Evolutionary conservation across 1,139 yeast species (phyloP).

Genomic region (Suhomyces guaymorum): DNA sequence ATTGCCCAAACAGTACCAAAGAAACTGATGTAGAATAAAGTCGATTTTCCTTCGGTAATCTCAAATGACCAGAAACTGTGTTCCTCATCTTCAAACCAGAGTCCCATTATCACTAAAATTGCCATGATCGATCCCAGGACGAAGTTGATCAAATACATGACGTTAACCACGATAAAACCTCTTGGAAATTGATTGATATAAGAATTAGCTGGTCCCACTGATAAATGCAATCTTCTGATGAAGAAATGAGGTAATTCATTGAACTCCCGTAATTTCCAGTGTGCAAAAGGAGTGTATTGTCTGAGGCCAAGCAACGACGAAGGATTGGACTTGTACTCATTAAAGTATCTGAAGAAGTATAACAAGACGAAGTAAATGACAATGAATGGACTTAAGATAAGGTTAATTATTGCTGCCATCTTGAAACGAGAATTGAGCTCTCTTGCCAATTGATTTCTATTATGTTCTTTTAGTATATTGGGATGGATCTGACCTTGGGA

Average conservation of each 20-base stretch:
- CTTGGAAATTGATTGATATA: slow-evolving; percentile 93
- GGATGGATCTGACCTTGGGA: slow-evolving; percentile 82
- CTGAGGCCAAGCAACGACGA: slow-evolving; percentile 74
- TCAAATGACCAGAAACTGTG: slow-evolving; percentile 84
- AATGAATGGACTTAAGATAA: slow-evolving; percentile 80
- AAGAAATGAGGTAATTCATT: slow-evolving; percentile 91
- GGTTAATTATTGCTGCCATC: slow-evolving; percentile 83
- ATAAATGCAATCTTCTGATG: slow-evolving; percentile 70
- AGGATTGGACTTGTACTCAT: slow-evolving; percentile 89
- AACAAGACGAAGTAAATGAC: slow-evolving; percentile 78
- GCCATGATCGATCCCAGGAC: slow-evolving; percentile 89
- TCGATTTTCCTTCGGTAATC: slow-evolving; percentile 75
- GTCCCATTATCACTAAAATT: slow-evolving; percentile 75
- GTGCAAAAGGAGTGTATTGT: slow-evolving; percentile 91
- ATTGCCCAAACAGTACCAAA: slow-evolving; percentile 84
- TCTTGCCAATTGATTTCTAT: slow-evolving; percentile 63
- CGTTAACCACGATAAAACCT: slow-evolving; percentile 56
- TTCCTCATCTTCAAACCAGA: slow-evolving; percentile 80
- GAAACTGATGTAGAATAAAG: slow-evolving; percentile 81
- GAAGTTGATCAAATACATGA: slow-evolving; percentile 68
- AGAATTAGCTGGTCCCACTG: slow-evolving; percentile 75
- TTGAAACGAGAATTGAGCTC: slow-evolving; percentile 79
- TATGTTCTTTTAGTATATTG: slow-evolving; percentile 67
- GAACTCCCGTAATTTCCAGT: slow-evolving; percentile 92
- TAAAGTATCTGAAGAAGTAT: slow-evolving; percentile 87